Percentiles rank a stretch among this genome's conserved stretches.
Conservation (phyloP, 164 flowering plant genomes). For the Piper longum region DNA sequence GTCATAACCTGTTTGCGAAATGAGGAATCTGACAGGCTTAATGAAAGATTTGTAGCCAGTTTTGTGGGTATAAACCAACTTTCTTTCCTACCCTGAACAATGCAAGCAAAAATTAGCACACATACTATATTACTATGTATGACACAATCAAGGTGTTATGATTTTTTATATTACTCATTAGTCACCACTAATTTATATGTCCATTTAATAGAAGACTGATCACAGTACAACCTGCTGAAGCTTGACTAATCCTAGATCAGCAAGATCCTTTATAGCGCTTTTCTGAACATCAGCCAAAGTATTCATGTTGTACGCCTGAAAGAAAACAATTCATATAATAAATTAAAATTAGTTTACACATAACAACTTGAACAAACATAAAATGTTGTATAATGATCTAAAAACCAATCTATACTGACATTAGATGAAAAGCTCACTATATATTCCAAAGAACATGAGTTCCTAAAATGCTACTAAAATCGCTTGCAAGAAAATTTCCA, state of each 20-base stretch:
- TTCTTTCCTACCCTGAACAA: conserved; percentile 81
- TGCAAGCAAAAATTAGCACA: conserved; percentile 3
- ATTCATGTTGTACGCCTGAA: conserved; percentile 67
- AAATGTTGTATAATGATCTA: too few species aligned
- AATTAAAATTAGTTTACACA: not conserved
- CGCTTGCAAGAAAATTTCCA: not conserved
- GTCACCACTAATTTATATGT: not conserved
- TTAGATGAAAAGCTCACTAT: too few species aligned
- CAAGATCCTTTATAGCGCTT: conserved; percentile 59
- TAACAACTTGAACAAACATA: not conserved
- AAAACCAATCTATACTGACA: too few species aligned
- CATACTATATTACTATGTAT: not conserved
- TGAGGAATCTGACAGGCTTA: conserved; percentile 81
- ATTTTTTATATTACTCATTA: not conserved
- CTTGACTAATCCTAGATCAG: conserved; percentile 76
- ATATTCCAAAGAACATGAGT: not conserved
- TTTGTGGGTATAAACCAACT: conserved; percentile 97
- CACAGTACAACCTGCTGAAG: conserved; percentile 63
- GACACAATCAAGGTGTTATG: not conserved
- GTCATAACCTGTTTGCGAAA: conserved; percentile 59
- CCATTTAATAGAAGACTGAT: not conserved
- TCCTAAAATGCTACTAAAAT: not conserved
- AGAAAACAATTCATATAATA: not conserved
- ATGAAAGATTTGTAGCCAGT: conserved; percentile 78
- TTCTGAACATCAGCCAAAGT: conserved; percentile 62